phyloP scores from a whole-genome alignment of 768 basidiomycete genomes.

The Phylloporus arenicola region DNA sequence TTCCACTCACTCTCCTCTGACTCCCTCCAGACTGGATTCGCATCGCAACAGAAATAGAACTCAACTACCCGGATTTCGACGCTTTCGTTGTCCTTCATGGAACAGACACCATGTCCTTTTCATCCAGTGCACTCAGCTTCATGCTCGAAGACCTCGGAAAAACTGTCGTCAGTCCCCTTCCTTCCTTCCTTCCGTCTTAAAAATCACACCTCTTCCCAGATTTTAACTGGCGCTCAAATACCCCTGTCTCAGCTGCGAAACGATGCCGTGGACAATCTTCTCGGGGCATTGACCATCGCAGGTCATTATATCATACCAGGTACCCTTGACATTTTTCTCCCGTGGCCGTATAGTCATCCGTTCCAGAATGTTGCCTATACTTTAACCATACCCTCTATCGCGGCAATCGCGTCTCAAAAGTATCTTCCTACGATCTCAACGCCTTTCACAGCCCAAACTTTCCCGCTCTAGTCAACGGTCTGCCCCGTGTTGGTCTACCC shows the following conservation, averaged over 20 bases:
- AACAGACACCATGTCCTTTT: conserved; percentile 89
- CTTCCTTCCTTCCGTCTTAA: not conserved
- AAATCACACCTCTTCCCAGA: conserved; percentile 39
- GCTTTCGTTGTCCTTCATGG: conserved; percentile 90
- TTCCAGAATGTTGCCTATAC: conserved; percentile 75
- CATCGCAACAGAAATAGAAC: conserved; percentile 87
- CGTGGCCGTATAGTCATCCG: not conserved
- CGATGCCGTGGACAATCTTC: conserved; percentile 89
- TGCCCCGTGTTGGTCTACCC: not conserved
- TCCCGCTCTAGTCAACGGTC: conserved; percentile 74
- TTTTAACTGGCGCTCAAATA: conserved; percentile 90
- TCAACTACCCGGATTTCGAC: conserved; percentile 82
- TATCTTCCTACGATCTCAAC: conserved; percentile 75
- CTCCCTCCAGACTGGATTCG: conserved; percentile 73
- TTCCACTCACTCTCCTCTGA: not conserved
- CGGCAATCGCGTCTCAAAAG: conserved; percentile 79
- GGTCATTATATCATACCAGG: conserved; percentile 92
- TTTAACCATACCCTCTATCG: conserved; percentile 88
- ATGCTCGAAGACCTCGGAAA: conserved; percentile 90
- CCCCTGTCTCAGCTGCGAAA: conserved; percentile 88
- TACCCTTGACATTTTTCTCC: conserved; percentile 24
- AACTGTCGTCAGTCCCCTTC: conserved; percentile 59
- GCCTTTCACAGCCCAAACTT: conserved; percentile 88
- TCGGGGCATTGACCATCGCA: conserved; percentile 84
- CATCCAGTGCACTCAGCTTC: conserved; percentile 85